A percentile compares a stretch with the other conserved stretches of the same genome.
Evolutionary conservation across 768 basidiomycete genomes (phyloP).

Genomic region (Rossbeevera mucosa): DNA sequence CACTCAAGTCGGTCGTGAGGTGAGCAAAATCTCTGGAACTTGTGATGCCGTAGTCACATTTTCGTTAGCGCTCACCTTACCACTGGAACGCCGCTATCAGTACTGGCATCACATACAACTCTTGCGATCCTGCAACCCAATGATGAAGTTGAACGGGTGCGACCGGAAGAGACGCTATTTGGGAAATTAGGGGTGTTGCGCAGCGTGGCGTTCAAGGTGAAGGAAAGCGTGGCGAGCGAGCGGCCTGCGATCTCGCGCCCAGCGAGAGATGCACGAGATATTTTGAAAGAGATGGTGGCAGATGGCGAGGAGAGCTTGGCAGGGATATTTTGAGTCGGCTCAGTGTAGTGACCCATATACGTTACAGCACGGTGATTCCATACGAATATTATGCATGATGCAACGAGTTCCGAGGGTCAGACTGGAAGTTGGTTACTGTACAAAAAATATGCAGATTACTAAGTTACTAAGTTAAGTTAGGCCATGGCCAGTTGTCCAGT

Average conservation of each 20-base stretch:
- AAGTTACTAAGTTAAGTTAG: no score
- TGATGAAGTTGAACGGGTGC: conserved; percentile 28
- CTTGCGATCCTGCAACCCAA: conserved; percentile 51
- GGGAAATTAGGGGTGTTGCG: conserved; percentile 61
- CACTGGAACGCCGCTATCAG: conserved; percentile 63
- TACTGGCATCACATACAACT: conserved; percentile 56
- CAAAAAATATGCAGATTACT: no score
- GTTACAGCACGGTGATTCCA: no score
- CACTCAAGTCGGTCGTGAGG: conserved; percentile 65
- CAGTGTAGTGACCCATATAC: not conserved
- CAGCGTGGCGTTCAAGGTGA: conserved; percentile 66
- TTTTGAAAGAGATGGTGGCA: conserved; percentile 40
- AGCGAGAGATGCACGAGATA: conserved; percentile 76
- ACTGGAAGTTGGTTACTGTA: no score
- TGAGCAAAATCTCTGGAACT: conserved; percentile 33
- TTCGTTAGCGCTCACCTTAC: conserved; percentile 54
- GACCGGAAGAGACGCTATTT: conserved; percentile 42
- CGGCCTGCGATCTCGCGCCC: conserved; percentile 71
- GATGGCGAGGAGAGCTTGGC: conserved; percentile 23
- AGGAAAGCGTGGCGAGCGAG: conserved; percentile 65
- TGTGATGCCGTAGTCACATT: not conserved
- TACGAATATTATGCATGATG: no score
- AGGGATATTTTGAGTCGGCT: conserved; percentile 25
- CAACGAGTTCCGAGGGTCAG: no score
- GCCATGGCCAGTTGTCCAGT: no score